phyloP scores from a whole-genome alignment of 2,329 filamentous ascomycete species.

The Rhynchosporium secalis region DNA sequence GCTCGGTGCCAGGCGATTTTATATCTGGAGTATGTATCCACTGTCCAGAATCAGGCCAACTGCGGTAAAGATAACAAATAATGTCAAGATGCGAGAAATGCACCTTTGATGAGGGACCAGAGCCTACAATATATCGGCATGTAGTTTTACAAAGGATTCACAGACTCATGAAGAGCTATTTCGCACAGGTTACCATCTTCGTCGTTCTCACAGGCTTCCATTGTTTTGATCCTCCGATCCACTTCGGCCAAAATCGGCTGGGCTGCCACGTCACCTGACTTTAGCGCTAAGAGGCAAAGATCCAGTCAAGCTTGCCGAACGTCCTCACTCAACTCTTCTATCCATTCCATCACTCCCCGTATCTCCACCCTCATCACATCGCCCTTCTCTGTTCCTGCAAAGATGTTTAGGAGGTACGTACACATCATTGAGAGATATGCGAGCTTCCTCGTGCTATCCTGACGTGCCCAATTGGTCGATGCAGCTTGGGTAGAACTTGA shows the following conservation, averaged over 20 bases:
- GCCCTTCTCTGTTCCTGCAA: constrained; percentile 68
- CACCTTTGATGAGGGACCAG: too few relatives aligned
- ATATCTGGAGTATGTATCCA: too few relatives aligned
- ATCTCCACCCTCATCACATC: constrained; percentile 60
- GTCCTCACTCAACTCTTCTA: constrained; percentile 30
- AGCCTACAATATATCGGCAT: too few relatives aligned
- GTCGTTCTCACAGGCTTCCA: too few relatives aligned
- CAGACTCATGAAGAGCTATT: too few relatives aligned
- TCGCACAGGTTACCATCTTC: too few relatives aligned
- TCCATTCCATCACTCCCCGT: constrained; percentile 47
- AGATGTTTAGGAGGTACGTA: constrained; percentile 82
- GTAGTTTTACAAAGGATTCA: too few relatives aligned
- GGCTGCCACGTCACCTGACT: constrained; percentile 5
- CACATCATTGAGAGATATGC: constrained; percentile 36
- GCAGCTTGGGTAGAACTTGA: constrained; percentile 32
- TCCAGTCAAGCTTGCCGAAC: constrained; percentile 53
- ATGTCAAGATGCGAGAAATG: too few relatives aligned
- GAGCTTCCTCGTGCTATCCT: constrained; percentile 28
- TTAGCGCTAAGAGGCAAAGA: not conserved
- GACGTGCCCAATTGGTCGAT: constrained; percentile 42
- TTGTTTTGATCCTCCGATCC: constrained; percentile 10
- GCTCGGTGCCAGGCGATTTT: too few relatives aligned
- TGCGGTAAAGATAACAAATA: too few relatives aligned
- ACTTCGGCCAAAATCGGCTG: constrained; percentile 8
- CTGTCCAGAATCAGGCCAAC: too few relatives aligned